Percentiles rank a stretch among this genome's conserved stretches.
These are phyloP conservation scores for Dianthus caryophyllus DNA, from an alignment of 148 eudicot genomes.

Conservation along the genomic window DNA sequence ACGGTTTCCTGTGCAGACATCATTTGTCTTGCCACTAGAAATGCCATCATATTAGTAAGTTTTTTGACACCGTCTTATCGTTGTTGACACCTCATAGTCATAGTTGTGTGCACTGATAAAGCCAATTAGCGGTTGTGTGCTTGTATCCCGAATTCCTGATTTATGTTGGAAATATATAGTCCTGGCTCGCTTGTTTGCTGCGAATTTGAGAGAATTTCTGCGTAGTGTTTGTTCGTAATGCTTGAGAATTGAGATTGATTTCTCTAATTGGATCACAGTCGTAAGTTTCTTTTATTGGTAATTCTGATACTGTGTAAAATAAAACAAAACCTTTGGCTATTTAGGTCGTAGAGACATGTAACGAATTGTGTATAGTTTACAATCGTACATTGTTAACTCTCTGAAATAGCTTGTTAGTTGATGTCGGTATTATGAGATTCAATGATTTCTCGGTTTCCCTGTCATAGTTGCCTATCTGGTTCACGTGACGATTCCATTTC, in stretches of 20 bases:
- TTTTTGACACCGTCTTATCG: neutral
- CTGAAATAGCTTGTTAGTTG: too few species aligned
- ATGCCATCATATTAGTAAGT: conserved; percentile 29
- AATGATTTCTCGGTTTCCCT: neutral
- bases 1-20: conserved; percentile 31
- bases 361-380: neutral
- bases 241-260: neutral
- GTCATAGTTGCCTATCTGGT: neutral
- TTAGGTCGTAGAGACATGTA: neutral
- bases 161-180: neutral
- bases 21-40: conserved; percentile 30
- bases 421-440: neutral
- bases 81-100: neutral
- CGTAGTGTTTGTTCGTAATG: neutral
- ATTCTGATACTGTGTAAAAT: neutral
- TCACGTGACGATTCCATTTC: neutral
- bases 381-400: neutral
- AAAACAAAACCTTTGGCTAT: neutral
- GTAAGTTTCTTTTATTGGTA: neutral
- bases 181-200: neutral
- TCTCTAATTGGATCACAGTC: neutral
- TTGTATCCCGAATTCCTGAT: neutral
- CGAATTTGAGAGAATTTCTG: neutral
- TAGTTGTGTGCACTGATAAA: neutral
- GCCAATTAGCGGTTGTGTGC: neutral